These are phyloP conservation scores for Penicillium sp. DNA, from an alignment of 2,329 filamentous ascomycete species.

Conservation along the genomic window DNA sequence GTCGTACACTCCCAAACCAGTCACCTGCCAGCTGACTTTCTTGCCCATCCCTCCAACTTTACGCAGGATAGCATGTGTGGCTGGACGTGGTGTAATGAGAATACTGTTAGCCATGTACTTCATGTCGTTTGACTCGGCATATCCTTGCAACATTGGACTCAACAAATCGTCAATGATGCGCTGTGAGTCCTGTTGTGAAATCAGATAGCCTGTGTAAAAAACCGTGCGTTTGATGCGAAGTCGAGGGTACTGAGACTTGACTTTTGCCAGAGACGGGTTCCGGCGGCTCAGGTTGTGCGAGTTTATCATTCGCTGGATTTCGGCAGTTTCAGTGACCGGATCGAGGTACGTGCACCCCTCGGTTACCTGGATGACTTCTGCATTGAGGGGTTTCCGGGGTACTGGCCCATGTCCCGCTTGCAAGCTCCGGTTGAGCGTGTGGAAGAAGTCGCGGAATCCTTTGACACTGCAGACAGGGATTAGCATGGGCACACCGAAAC, in stretches of 20 bases:
- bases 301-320: slow-evolving; percentile 88
- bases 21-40: slow-evolving; percentile 82
- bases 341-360: slow-evolving; percentile 74
- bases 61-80: slow-evolving; percentile 69
- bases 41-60: slow-evolving; percentile 86
- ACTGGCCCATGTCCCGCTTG: slow-evolving; percentile 45
- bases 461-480: slow-evolving; percentile 56
- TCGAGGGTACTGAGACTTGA: slow-evolving; percentile 47
- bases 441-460: slow-evolving; percentile 82
- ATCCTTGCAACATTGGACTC: slow-evolving; percentile 60
- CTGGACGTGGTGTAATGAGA: slow-evolving; percentile 79
- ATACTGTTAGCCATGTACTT: slow-evolving; percentile 87
- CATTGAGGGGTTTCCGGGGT: slow-evolving; percentile 65
- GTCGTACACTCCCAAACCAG: slow-evolving; percentile 71
- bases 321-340: slow-evolving; percentile 75
- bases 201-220: slow-evolving; percentile 90
- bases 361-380: slow-evolving; percentile 83
- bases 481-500: slow-evolving; percentile 13
- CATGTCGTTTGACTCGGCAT: slow-evolving; percentile 67
- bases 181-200: slow-evolving; percentile 70
- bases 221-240: slow-evolving; percentile 82
- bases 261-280: slow-evolving; percentile 34
- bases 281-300: slow-evolving; percentile 65
- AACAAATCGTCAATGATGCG: slow-evolving; percentile 65
- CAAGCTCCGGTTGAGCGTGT: slow-evolving; percentile 68